phyloP scores from a whole-genome alignment of 2,329 filamentous ascomycete genomes.

The Epichloe gansuensis region DNA sequence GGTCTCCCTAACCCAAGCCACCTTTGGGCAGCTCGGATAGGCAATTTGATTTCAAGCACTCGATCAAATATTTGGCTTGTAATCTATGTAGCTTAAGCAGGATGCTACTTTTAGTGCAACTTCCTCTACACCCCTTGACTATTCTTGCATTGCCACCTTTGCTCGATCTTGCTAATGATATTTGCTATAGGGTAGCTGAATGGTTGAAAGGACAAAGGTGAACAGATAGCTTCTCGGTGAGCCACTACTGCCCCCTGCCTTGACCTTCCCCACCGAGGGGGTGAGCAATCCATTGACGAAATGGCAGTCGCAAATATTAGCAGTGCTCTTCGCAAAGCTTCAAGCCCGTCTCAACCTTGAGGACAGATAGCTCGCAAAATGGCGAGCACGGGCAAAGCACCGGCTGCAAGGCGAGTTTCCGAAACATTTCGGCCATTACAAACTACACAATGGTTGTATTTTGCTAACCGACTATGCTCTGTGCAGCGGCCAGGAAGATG shows the following conservation, averaged over 20 bases:
- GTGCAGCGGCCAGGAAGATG: constrained; percentile 30
- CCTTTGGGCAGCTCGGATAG: too few relatives aligned
- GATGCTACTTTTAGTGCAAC: too few relatives aligned
- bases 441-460: neutral
- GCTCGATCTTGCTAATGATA: neutral
- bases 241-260: constrained; percentile 12
- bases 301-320: constrained; percentile 17
- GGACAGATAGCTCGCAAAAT: constrained; percentile 19
- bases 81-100: too few relatives aligned
- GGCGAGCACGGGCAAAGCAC: constrained; percentile 29
- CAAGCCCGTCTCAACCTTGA: constrained; percentile 11
- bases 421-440: too few relatives aligned
- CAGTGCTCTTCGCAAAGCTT: constrained; percentile 12
- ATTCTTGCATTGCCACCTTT: too few relatives aligned
- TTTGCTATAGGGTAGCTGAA: neutral
- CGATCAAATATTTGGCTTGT: too few relatives aligned
- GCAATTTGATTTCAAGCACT: too few relatives aligned
- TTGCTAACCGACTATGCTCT: neutral
- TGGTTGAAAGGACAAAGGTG: neutral
- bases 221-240: neutral
- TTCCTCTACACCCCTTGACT: too few relatives aligned
- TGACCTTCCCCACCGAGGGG: constrained; percentile 17
- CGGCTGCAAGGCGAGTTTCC: constrained; percentile 20
- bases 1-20: too few relatives aligned
- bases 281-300: constrained; percentile 18